Evolutionary conservation across 2,329 filamentous ascomycete genomes (phyloP), one percentile per base, ranked within the genome.

Genomic region (Colletotrichum spinosum): DNA sequence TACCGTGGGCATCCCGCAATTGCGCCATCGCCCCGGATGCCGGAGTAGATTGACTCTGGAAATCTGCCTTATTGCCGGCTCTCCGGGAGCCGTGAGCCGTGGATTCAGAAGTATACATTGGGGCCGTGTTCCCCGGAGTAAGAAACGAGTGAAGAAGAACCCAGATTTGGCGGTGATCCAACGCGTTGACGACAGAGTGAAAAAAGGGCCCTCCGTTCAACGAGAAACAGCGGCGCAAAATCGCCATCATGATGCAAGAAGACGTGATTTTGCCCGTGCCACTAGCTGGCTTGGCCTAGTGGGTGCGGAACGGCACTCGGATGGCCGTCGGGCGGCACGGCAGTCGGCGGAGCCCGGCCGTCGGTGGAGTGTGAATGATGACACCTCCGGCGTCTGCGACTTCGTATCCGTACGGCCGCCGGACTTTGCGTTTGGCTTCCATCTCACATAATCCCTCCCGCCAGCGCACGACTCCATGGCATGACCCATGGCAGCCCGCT

Each of bases 1-100:
- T 65, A 68, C 60, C 65, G 55, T 59, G 44, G 65, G 55, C 65
- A 65, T 68, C 42, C 55, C 59, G 67, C 45, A 60, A 69, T 69
- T 67, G 67, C 67, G 64, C 60, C 64, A 64, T 67, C 64, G 55
- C 54, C 64, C 60, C 60, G 60, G 64, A 25, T n/a, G 59, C 59
- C 60, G 60, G 64, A 62, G 64, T 67, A 55, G 53, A 55, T 59
- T 63, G 54, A 25, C 37, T 41, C 38, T 33, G 44, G 48, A 62
- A 39, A 10, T n/a, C n/a, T 52, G 39, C 39, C 44, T 54, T 39
- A 25, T 35, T 38, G 33, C 62, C 62, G 62, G 62, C 25, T 52
- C 41, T 58, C 55, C 62, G 62, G 59, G 52, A 65, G 62, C 62
- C 62, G 62, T 52, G 39, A 65, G 52, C 52, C 58, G 62, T 48